These are phyloP conservation scores for Lecanicillium sp. DNA, from an alignment of 2,329 filamentous ascomycete species.

Conservation along the genomic window DNA sequence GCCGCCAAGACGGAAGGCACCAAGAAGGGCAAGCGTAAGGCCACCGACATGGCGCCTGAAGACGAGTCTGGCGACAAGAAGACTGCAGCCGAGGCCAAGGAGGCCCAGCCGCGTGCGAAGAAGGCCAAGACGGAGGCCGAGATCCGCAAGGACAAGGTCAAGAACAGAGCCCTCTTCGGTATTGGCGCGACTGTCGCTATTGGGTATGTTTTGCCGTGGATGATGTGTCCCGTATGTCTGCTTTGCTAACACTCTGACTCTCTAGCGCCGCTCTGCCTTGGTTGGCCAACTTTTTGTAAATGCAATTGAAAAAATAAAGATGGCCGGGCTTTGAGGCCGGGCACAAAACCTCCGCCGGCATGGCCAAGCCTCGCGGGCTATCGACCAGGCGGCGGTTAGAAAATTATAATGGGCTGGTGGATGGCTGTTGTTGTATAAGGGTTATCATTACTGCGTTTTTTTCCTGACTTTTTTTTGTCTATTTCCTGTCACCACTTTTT, in stretches of 20 bases:
- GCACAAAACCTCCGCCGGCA: too few relatives aligned
- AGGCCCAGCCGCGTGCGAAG: slow-evolving; percentile 54
- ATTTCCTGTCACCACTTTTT: slow-evolving; percentile 3
- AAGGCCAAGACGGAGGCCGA: slow-evolving; percentile 74
- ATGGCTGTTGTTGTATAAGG: not conserved
- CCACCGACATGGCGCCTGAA: slow-evolving; percentile 62
- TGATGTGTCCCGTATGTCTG: not conserved
- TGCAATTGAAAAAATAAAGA: not conserved
- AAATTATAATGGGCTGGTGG: not conserved
- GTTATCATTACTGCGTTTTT: slow-evolving; percentile 6
- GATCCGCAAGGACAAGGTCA: slow-evolving; percentile 76
- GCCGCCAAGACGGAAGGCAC: slow-evolving; percentile 34
- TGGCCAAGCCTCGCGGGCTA: too few relatives aligned
- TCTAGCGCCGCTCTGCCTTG: slow-evolving; percentile 40
- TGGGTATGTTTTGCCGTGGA: slow-evolving; percentile 58
- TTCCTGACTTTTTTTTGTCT: slow-evolving; percentile 8
- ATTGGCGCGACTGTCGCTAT: slow-evolving; percentile 80
- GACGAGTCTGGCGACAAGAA: slow-evolving; percentile 40
- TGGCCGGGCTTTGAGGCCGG: not conserved
- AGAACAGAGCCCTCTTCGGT: slow-evolving; percentile 77
- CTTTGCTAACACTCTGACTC: slow-evolving; percentile 9
- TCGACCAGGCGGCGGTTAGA: too few relatives aligned
- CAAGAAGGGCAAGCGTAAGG: slow-evolving; percentile 64
- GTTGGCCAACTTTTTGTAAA: slow-evolving; percentile 43
- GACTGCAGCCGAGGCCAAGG: slow-evolving; percentile 23